Base-by-base conservation (phyloP, 768 basidiomycete genomes). In the Auriculariales sp. region DNA sequence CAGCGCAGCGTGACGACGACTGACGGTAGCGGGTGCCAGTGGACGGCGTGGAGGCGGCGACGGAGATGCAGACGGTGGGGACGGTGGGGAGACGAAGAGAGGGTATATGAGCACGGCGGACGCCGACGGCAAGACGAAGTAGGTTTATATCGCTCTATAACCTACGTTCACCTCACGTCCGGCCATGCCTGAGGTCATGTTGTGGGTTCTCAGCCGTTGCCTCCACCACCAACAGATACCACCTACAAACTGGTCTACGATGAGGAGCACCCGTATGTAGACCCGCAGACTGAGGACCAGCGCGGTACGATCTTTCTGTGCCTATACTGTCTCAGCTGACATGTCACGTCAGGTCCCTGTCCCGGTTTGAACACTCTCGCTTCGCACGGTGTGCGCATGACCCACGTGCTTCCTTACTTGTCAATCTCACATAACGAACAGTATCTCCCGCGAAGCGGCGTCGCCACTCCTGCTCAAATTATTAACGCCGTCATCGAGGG, bases 301-400 rank as follows among this genome's bases (percentile, higher is more conserved):
- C 50, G 50, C 15, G 50, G 50, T 17, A 22, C 7, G 9, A 15
- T 15, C 15, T 15, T 9, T 32, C 7, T 9, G 9, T 32, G 31
- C 31, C 9, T n/a, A 32, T 32, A 15, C 31, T 7, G 15, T 15
- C 9, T 9, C 15, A 15, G 7, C 31, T 32, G 31, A 32, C 31
- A 15, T 15, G 31, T n/a, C n/a, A n/a, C n/a, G n/a, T 9, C 35
- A 36, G 35, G 35, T 36, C 50, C 50, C 4, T 52, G 50, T 34
- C 50, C 50, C 24, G 50, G 50, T 3, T 32, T 52, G 29, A 52
- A 52, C 28, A 46, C 50, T 2, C 46, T 52, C 19, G 50, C 50
- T 17, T 33, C 30, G 15, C 50, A 52, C 17, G 50, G 50, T 5
- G 50, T 52, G 22, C 9, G 50, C n/a, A n/a, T n/a, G n/a, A 44